A percentile compares a stretch with the other conserved stretches of the same genome.
phyloP scores from a whole-genome alignment of 2,329 filamentous ascomycete species.

The Pseudocercospora ulei region DNA sequence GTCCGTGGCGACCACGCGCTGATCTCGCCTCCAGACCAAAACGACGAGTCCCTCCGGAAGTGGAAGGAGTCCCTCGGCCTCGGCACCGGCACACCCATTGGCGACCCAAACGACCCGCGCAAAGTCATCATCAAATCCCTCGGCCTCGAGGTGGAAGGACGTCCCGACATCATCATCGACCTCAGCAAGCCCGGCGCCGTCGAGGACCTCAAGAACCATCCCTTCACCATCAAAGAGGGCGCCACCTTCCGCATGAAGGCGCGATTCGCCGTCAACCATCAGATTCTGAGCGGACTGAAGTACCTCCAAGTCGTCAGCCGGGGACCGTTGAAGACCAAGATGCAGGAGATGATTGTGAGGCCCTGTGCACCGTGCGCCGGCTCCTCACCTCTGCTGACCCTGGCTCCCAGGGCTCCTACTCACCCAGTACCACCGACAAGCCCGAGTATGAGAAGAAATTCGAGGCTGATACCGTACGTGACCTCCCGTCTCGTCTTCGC shows the following conservation, averaged over 20 bases:
- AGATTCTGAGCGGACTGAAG: conserved; percentile 88
- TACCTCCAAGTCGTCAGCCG: conserved; percentile 92
- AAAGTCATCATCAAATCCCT: conserved; percentile 90
- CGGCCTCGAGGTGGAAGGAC: conserved; percentile 72
- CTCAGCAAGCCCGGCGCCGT: conserved; percentile 65
- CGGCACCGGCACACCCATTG: conserved; percentile 48
- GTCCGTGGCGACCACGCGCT: background rate
- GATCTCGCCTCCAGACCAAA: conserved; percentile 43
- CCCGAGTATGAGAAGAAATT: conserved; percentile 77
- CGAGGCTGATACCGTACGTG: conserved; percentile 47
- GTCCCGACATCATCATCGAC: conserved; percentile 78
- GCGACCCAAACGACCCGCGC: conserved; percentile 61
- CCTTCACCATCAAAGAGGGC: conserved; percentile 96
- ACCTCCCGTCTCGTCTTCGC: conserved; percentile 5
- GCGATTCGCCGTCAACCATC: conserved; percentile 89
- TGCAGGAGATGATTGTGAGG: conserved; percentile 92
- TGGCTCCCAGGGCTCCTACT: conserved; percentile 65
- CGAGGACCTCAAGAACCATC: conserved; percentile 71
- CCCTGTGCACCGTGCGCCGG: background rate
- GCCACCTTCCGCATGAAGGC: conserved; percentile 89
- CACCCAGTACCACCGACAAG: conserved; percentile 82
- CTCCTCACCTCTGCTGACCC: background rate
- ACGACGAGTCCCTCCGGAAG: conserved; percentile 88
- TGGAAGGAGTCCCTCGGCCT: conserved; percentile 97
- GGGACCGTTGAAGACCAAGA: conserved; percentile 80